Evolutionary conservation across 108 stramenopile genomes (phyloP).

Genomic region (Cyclotella distinguenda): DNA sequence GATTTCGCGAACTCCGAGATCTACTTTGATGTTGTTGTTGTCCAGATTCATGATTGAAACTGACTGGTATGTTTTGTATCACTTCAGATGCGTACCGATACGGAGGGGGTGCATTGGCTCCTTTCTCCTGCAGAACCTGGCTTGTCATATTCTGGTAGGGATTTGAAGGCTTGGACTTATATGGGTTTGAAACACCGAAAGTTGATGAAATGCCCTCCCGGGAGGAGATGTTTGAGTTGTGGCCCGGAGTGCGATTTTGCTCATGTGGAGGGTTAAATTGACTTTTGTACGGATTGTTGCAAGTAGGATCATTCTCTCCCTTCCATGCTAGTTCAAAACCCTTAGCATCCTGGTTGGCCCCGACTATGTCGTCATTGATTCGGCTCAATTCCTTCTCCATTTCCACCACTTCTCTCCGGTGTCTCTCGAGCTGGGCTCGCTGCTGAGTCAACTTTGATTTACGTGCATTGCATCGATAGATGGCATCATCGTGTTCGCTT

Average conservation of each 20-base stretch:
- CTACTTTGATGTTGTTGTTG: not conserved
- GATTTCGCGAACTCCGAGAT: conserved; percentile 25
- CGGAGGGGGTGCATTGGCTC: not conserved
- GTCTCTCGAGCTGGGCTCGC: conserved; percentile 40
- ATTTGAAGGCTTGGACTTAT: conserved; percentile 26
- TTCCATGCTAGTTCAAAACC: conserved; percentile 19
- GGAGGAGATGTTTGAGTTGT: not conserved
- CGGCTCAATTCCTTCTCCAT: conserved; percentile 26
- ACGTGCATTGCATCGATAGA: conserved; percentile 26
- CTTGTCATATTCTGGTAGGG: conserved; percentile 1
- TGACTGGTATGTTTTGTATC: conserved; percentile 1
- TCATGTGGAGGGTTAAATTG: conserved; percentile 25
- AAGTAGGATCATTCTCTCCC: not conserved
- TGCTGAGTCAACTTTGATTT: conserved; percentile 38
- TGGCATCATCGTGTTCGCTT: conserved; percentile 27
- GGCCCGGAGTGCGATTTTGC: conserved; percentile 9
- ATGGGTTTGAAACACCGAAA: conserved; percentile 38
- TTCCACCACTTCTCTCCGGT: conserved; percentile 38
- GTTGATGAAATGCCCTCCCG: not conserved
- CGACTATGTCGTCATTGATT: conserved; percentile 14
- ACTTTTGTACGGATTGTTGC: conserved; percentile 17
- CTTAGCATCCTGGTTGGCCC: conserved; percentile 33
- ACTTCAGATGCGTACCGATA: conserved; percentile 25
- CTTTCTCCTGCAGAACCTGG: not conserved
- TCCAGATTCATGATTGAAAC: conserved; percentile 1